Evolutionary conservation across 83 land plant genomes (phyloP).

Genomic region (Thuja plicata): DNA sequence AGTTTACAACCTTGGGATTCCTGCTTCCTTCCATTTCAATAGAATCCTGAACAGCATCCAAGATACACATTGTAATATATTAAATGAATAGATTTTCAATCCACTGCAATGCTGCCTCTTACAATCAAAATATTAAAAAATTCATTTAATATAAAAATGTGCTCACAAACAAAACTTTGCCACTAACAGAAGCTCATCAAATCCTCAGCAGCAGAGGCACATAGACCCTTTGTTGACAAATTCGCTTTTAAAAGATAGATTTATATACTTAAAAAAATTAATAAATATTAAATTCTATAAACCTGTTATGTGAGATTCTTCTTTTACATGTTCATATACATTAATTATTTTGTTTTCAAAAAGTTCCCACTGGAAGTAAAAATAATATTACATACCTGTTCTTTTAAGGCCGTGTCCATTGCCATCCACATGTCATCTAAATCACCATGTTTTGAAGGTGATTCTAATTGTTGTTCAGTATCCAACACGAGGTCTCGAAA

Average conservation of each 20-base stretch:
- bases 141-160: neutral
- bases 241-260: neutral
- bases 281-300: neutral
- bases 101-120: neutral
- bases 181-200: neutral
- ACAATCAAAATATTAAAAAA: neutral
- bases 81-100: neutral
- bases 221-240: neutral
- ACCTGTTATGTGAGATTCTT: neutral
- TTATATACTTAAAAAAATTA: neutral
- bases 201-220: neutral
- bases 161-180: neutral
- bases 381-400: neutral
- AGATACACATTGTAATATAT: neutral
- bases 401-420: neutral
- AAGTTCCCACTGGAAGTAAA: neutral
- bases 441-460: slow-evolving; percentile 8
- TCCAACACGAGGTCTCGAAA: neutral
- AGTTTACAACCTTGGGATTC: neutral
- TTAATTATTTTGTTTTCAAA: neutral
- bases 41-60: neutral
- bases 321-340: neutral
- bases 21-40: neutral
- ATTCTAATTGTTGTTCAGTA: neutral
- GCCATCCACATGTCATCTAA: slow-evolving; percentile 9